Conservation (phyloP, 1,139 yeast species). For the Yamadazyma aaseri region DNA sequence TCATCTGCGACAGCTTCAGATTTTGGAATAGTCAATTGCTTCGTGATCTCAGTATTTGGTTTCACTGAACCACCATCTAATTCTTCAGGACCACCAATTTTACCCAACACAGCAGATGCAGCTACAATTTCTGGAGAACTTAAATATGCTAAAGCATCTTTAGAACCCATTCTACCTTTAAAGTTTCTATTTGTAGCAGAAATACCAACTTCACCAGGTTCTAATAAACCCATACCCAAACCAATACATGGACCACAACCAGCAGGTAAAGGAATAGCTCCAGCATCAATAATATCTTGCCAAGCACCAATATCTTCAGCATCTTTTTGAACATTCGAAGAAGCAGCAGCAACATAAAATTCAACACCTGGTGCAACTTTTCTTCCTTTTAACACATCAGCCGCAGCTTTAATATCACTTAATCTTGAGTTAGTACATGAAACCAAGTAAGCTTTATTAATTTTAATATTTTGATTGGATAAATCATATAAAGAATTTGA, state of each 20-base stretch:
- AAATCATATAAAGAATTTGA: conserved; percentile 76
- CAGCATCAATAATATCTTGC: conserved; percentile 85
- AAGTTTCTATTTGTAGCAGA: conserved; percentile 98
- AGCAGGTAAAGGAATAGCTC: conserved; percentile 93
- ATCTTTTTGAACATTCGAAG: conserved; percentile 86
- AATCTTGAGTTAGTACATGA: conserved; percentile 95
- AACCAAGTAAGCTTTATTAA: conserved; percentile 94
- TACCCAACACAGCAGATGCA: conserved; percentile 92
- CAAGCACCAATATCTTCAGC: conserved; percentile 92
- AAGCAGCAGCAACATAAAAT: conserved; percentile 96
- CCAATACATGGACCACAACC: conserved; percentile 99
- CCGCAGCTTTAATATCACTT: conserved; percentile 93
- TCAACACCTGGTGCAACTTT: conserved; percentile 88
- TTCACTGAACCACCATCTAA: conserved; percentile 58
- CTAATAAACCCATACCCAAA: conserved; percentile 85
- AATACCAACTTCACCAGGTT: conserved; percentile 96
- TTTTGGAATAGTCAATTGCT: conserved; percentile 39
- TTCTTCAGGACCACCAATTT: conserved; percentile 91
- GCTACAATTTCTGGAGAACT: conserved; percentile 99
- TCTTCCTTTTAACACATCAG: conserved; percentile 74
- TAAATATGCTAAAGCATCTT: conserved; percentile 91
- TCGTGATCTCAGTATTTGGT: conserved; percentile 45
- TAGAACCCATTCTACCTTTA: conserved; percentile 99
- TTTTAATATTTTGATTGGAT: conserved; percentile 67
- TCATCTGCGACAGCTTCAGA: conserved; percentile 29